Percentiles rank a stretch among this genome's conserved stretches.
phyloP scores from a whole-genome alignment of 2,329 filamentous ascomycete genomes.

The Huntiella decipiens region DNA sequence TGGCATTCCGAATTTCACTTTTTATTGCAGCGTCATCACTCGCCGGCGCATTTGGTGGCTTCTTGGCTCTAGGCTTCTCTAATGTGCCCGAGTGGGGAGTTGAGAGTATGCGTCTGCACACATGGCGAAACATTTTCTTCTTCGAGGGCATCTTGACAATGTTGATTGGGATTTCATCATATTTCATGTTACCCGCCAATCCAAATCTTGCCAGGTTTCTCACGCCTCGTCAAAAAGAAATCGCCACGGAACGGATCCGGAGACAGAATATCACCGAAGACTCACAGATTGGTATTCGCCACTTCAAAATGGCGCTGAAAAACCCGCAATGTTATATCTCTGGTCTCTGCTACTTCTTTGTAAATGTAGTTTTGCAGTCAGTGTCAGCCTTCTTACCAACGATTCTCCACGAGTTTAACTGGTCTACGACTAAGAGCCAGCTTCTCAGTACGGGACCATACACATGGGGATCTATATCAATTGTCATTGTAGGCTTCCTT shows the following conservation, averaged over 20 bases:
- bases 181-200: conserved; percentile 31
- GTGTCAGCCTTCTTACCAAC: conserved; percentile 31
- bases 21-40: conserved; percentile 35
- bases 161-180: conserved; percentile 26
- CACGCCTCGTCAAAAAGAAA: conserved; percentile 31
- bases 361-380: conserved; percentile 40
- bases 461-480: conserved; percentile 22
- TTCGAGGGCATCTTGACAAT: conserved; percentile 40
- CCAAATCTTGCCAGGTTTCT: conserved; percentile 31
- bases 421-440: conserved; percentile 22
- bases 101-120: conserved; percentile 23
- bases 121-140: conserved; percentile 43
- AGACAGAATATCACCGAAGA: conserved; percentile 25
- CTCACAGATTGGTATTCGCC: conserved; percentile 27
- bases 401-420: conserved; percentile 25
- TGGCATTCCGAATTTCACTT: conserved; percentile 35
- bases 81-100: conserved; percentile 33
- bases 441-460: conserved; percentile 28
- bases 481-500: conserved; percentile 16
- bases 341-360: conserved; percentile 36
- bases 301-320: conserved; percentile 21
- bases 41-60: conserved; percentile 37
- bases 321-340: conserved; percentile 42
- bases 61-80: conserved; percentile 33
- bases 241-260: conserved; percentile 31